Percentiles rank a stretch among this genome's conserved stretches.
Evolutionary conservation across 2,329 filamentous ascomycete genomes (phyloP).

Genomic region (Colletotrichum tanaceti): DNA sequence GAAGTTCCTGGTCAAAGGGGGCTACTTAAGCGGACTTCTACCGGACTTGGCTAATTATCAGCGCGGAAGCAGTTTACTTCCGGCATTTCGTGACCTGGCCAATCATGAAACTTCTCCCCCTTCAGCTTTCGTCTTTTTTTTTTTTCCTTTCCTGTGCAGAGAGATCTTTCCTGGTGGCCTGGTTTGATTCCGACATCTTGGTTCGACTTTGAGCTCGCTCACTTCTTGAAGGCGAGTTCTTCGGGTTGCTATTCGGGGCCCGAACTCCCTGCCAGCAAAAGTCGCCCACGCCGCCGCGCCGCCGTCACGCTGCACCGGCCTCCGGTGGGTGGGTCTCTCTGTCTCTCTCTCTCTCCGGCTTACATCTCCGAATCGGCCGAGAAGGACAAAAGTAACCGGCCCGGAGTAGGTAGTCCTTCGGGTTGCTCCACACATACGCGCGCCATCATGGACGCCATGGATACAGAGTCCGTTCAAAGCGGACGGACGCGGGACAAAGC

Average conservation of each 20-base stretch:
- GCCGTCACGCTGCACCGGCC: constrained; percentile 11
- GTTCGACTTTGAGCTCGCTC: neutral
- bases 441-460: constrained; percentile 16
- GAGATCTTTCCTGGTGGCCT: neutral
- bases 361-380: constrained; percentile 10
- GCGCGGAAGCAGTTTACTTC: constrained; percentile 32
- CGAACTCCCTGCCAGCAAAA: constrained; percentile 6
- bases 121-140: constrained; percentile 12
- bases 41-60: constrained; percentile 29
- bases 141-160: too few species aligned
- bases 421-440: neutral
- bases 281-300: too few species aligned
- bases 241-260: constrained; percentile 17
- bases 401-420: neutral
- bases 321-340: constrained; percentile 33
- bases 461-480: constrained; percentile 19
- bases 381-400: neutral
- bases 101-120: constrained; percentile 35
- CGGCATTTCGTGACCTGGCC: constrained; percentile 35
- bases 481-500: constrained; percentile 19
- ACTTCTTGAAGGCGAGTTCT: neutral
- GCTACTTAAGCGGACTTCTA: neutral
- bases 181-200: constrained; percentile 2
- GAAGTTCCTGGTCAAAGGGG: too few species aligned
- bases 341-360: constrained; percentile 13